Percentiles rank a stretch among this genome's conserved stretches.
phyloP scores from a whole-genome alignment of 225 moss, liverwort and hornwort species.

The Sphagnum tenellum region DNA sequence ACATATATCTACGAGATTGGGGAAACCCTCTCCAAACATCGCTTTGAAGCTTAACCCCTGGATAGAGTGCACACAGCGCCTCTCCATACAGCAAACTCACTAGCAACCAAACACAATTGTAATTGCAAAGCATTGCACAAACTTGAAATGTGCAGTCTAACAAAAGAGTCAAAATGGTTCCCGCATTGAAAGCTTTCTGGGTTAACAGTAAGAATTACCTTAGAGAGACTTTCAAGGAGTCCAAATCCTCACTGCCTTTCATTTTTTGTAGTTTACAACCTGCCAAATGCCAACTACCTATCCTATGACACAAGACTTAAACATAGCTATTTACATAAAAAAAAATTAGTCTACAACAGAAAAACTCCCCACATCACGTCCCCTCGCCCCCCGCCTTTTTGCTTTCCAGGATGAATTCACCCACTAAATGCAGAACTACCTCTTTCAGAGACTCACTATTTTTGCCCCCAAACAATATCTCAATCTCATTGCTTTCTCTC shows the following conservation, averaged over 20 bases:
- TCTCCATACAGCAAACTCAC: too few species aligned
- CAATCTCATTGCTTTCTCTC: slow-evolving; percentile 8
- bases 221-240: too few species aligned
- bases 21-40: too few species aligned
- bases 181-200: too few species aligned
- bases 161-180: too few species aligned
- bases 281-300: slow-evolving; percentile 59
- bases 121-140: too few species aligned
- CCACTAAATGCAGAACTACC: slow-evolving; percentile 37
- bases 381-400: neutral
- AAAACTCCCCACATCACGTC: slow-evolving; percentile 27
- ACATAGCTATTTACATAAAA: slow-evolving; percentile 94
- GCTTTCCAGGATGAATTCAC: slow-evolving; percentile 31
- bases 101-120: too few species aligned
- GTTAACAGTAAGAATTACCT: too few species aligned
- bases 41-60: too few species aligned
- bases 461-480: slow-evolving; percentile 42
- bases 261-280: slow-evolving; percentile 60
- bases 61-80: too few species aligned
- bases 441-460: slow-evolving; percentile 20
- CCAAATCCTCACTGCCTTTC: slow-evolving; percentile 7
- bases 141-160: too few species aligned
- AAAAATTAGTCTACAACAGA: slow-evolving; percentile 91
- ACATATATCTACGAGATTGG: too few species aligned
- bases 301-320: slow-evolving; percentile 77